Evolutionary conservation across 768 basidiomycete species (phyloP), one percentile per base, ranked within the genome.

Genomic region (Calocybe cyanea): DNA sequence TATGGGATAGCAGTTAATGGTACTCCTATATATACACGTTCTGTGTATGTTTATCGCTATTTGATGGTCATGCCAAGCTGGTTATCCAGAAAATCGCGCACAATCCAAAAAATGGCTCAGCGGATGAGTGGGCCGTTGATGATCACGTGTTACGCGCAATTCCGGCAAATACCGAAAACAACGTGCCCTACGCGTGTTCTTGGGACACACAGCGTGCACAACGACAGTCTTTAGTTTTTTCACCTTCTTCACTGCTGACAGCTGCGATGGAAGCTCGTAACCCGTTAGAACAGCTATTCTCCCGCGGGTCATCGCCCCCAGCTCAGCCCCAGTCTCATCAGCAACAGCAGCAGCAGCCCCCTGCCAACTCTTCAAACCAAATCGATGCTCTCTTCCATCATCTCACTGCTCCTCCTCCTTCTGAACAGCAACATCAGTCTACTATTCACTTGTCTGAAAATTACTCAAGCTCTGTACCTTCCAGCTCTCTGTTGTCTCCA

Each of bases 321-420:
- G 51, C 54, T 34, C 67, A 61, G 45, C 79, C 78, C 46, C 79
- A 76, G 37, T 50, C 54, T 34, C 67, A 61, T 43, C 53, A 48
- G 38, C 66, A 65, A 42, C 49, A 49, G 54, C 53, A 68, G 51
- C 63, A 63, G 51, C 63, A 24, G 56, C 73, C 20, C 67, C 63
- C 32, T 69, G 70, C 35, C 69, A 76, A 30, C 25, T 72, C 82
- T 49, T 71, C 78, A 24, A 77, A 67, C 53, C 75, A 83, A 50
- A 76, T 89, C 56, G 85, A 87, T 51, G 75, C 81, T 41, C 73
- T 89, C 17, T 85, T 87, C 56, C 77, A 83, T 54, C 72, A 76
- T 47, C 62, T 84, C 36, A 67, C 64, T 37, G 51, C 66, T 28
- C 54, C 73, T 41, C 50, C 66, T 28, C 54, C 73, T 42, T 51